Evolutionary conservation across 1,139 yeast species (phyloP).

Genomic region (Starmera stellimalicola): DNA sequence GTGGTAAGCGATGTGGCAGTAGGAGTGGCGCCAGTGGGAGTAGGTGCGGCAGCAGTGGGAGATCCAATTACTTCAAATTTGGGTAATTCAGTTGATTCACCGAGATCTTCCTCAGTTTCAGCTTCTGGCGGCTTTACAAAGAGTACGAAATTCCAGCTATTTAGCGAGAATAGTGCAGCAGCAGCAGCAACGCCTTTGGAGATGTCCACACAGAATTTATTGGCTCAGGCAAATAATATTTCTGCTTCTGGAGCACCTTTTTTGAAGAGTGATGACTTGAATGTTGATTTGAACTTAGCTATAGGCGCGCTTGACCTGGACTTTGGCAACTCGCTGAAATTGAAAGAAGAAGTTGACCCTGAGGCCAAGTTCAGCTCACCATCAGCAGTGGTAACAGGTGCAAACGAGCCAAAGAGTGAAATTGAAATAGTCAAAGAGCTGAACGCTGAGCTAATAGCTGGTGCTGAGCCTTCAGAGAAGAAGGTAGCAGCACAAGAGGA

Average conservation of each 20-base stretch:
- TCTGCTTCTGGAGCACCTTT: slow-evolving; percentile 20
- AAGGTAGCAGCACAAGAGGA: not conserved
- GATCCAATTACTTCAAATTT: slow-evolving; percentile 6
- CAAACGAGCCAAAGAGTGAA: slow-evolving; percentile 6
- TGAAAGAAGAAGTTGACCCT: not conserved
- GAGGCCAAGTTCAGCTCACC: not conserved
- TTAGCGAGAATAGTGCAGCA: slow-evolving; percentile 15
- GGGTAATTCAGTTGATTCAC: slow-evolving; percentile 5
- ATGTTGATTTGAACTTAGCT: slow-evolving; percentile 16
- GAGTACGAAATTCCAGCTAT: slow-evolving; percentile 24
- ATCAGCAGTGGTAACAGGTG: slow-evolving; percentile 5
- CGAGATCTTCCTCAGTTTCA: slow-evolving; percentile 8
- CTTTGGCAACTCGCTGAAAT: slow-evolving; percentile 6
- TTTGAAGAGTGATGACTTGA: slow-evolving; percentile 9
- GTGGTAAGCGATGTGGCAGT: too few species aligned
- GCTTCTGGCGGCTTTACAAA: slow-evolving; percentile 8
- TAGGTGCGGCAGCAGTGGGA: not conserved
- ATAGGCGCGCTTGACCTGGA: slow-evolving; percentile 17
- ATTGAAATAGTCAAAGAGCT: not conserved
- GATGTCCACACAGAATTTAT: slow-evolving; percentile 13
- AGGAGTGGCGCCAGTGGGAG: too few species aligned
- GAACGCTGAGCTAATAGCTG: not conserved
- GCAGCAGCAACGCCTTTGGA: slow-evolving; percentile 12
- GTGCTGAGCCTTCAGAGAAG: slow-evolving; percentile 2
- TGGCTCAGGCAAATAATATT: slow-evolving; percentile 7